Conservation (phyloP, 441 rosid species). For the Euphorbia schlechtendalii region DNA sequence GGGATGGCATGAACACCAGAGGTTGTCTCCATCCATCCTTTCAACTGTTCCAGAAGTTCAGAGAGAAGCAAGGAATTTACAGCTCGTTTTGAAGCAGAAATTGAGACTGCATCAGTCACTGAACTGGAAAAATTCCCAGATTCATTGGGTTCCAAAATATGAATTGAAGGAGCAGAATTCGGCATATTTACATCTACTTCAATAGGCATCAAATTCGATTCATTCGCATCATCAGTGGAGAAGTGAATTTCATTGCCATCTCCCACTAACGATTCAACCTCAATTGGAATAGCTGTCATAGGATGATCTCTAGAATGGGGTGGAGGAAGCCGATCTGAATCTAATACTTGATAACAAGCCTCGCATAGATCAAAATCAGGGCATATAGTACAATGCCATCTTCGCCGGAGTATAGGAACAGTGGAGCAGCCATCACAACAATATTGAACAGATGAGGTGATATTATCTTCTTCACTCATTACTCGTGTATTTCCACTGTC, state of each 20-base stretch:
- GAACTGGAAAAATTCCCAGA: slow-evolving; percentile 85
- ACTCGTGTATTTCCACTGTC: slow-evolving; percentile 69
- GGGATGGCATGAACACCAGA: slow-evolving; percentile 94
- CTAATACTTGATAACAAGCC: slow-evolving; percentile 90
- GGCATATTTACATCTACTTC: slow-evolving; percentile 41
- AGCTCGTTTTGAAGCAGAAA: slow-evolving; percentile 95
- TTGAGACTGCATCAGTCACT: slow-evolving; percentile 69
- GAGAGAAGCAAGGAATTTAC: slow-evolving; percentile 94
- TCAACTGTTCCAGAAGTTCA: slow-evolving; percentile 89
- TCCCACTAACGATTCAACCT: slow-evolving; percentile 85
- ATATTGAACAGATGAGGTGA: slow-evolving; percentile 95
- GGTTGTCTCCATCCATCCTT: slow-evolving; percentile 95
- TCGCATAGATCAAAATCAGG: slow-evolving; percentile 99
- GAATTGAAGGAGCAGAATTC: slow-evolving; percentile 87
- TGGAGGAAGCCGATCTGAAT: slow-evolving; percentile 84
- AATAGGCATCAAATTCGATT: slow-evolving; percentile 50
- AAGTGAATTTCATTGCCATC: slow-evolving; percentile 83
- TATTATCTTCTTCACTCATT: slow-evolving; percentile 97
- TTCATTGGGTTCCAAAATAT: slow-evolving; percentile 85
- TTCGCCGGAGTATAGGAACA: slow-evolving; percentile 90
- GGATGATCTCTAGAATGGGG: slow-evolving; percentile 98
- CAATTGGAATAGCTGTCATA: slow-evolving; percentile 97
- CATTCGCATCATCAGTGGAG: slow-evolving; percentile 67
- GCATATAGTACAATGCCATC: slow-evolving; percentile 99
- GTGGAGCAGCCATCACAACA: slow-evolving; percentile 99